A percentile compares a stretch with the other conserved stretches of the same genome.
Evolutionary conservation across 2,329 filamentous ascomycete species (phyloP).

Genomic region (Pseudocercospora vitis): DNA sequence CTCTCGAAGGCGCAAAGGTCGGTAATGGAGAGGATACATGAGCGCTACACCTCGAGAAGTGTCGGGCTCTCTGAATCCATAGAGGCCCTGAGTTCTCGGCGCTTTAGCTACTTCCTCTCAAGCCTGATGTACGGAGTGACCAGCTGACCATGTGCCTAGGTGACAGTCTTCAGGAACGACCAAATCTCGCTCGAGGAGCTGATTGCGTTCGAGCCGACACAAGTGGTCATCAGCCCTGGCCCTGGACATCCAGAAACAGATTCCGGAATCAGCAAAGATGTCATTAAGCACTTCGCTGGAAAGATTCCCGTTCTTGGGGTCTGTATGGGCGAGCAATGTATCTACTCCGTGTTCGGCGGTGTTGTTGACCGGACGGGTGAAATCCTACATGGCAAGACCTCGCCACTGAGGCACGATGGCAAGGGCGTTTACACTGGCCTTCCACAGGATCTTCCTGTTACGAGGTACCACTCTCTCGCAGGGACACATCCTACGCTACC

Average conservation of each 20-base stretch:
- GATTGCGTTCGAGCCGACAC: conserved; percentile 79
- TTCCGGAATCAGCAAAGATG: conserved; percentile 88
- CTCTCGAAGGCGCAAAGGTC: conserved; percentile 88
- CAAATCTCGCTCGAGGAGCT: conserved; percentile 83
- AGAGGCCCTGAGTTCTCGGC: too few species aligned
- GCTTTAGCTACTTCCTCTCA: too few species aligned
- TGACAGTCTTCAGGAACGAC: conserved; percentile 90
- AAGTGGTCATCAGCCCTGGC: conserved; percentile 91
- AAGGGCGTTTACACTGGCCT: conserved; percentile 91
- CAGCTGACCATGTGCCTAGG: too few species aligned
- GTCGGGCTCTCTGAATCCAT: too few species aligned
- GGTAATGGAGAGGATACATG: too few species aligned
- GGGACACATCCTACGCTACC: conserved; percentile 87
- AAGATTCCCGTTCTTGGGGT: conserved; percentile 97
- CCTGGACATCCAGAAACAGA: conserved; percentile 90
- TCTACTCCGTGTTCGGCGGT: conserved; percentile 90
- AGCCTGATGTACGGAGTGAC: too few species aligned
- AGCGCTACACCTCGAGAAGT: too few species aligned
- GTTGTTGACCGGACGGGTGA: conserved; percentile 90
- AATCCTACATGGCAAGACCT: conserved; percentile 96
- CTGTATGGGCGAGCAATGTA: conserved; percentile 99
- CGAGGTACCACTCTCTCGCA: conserved; percentile 92
- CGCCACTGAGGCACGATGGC: conserved; percentile 79
- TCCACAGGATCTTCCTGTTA: conserved; percentile 78
- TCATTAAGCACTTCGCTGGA: conserved; percentile 85